These are phyloP conservation scores for Sphagnum tenellum DNA, from an alignment of 225 moss, liverwort and hornwort genomes.

Conservation along the genomic window DNA sequence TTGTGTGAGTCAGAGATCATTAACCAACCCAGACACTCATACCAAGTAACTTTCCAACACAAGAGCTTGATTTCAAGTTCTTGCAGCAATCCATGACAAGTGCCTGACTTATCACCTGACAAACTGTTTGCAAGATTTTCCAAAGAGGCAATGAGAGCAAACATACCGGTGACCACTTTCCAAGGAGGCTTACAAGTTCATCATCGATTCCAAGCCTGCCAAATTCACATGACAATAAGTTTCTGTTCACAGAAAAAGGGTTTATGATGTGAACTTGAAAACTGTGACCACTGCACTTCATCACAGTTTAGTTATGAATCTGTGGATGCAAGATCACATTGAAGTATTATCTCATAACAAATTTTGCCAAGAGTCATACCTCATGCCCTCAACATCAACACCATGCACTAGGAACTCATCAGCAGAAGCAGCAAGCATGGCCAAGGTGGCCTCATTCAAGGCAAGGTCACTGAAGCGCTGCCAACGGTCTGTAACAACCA, in stretches of 20 bases:
- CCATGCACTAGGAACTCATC: slow-evolving; percentile 98
- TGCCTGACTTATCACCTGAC: no score
- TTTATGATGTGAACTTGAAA: no score
- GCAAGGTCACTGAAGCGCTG: slow-evolving; percentile 80
- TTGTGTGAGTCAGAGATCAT: no score
- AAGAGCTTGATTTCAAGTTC: no score
- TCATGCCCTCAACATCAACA: slow-evolving; percentile 95
- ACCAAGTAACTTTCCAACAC: no score
- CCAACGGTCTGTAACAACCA: slow-evolving; percentile 99
- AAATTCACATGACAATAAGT: slow-evolving; percentile 2
- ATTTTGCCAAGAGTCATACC: slow-evolving; percentile 20
- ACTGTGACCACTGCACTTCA: no score
- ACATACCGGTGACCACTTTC: slow-evolving; percentile 80
- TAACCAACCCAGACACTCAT: no score
- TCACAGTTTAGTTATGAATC: no score
- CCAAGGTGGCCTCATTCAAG: slow-evolving; percentile 70
- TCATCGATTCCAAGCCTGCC: slow-evolving; percentile 91
- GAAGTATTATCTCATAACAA: background rate
- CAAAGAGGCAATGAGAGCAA: background rate
- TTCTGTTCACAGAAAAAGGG: no score
- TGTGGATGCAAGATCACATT: background rate
- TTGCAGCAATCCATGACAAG: no score
- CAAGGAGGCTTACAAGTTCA: slow-evolving; percentile 84
- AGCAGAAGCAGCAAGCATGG: slow-evolving; percentile 57
- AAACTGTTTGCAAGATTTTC: no score